A percentile compares a stretch with the other conserved stretches of the same genome.
phyloP scores from a whole-genome alignment of 2,329 filamentous ascomycete genomes.

The Lomentospora prolificans region DNA sequence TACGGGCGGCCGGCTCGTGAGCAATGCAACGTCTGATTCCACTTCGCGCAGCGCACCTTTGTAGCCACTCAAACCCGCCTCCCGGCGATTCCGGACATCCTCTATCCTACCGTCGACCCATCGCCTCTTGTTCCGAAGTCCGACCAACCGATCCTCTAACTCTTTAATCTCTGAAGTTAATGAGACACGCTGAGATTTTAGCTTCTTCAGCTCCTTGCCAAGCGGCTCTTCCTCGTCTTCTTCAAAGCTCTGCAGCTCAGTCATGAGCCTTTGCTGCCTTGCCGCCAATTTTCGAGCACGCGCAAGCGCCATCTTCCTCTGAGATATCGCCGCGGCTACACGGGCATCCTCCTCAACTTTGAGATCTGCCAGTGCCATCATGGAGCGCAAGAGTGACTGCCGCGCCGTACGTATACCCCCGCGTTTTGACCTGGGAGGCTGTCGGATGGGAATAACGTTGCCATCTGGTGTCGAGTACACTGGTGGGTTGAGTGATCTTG shows the following conservation, averaged over 20 bases:
- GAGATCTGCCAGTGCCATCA: conserved; percentile 53
- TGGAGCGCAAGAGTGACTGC: conserved; percentile 52
- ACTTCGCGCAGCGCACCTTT: conserved; percentile 56
- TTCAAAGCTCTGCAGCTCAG: conserved; percentile 45
- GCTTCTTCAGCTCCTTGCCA: conserved; percentile 48
- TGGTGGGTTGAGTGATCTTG: conserved; percentile 31
- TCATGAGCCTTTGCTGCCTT: conserved; percentile 37
- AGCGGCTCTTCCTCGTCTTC: conserved; percentile 46
- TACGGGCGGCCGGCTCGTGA: conserved; percentile 49
- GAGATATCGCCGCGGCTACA: conserved; percentile 44
- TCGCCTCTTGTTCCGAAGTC: conserved; percentile 50
- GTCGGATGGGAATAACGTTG: conserved; percentile 50
- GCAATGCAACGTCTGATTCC: conserved; percentile 48
- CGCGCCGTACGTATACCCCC: conserved; percentile 52
- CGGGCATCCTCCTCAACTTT: conserved; percentile 59
- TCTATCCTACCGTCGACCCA: conserved; percentile 50
- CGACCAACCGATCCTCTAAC: conserved; percentile 53
- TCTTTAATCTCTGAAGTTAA: conserved; percentile 55
- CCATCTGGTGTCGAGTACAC: conserved; percentile 29
- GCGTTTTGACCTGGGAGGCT: conserved; percentile 39
- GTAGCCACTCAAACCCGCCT: conserved; percentile 65
- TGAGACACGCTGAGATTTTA: conserved; percentile 42
- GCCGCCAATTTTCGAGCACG: conserved; percentile 44
- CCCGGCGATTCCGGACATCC: conserved; percentile 53
- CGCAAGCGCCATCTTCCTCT: conserved; percentile 46